Evolutionary conservation across 495 filamentous ascomycete species (phyloP), one percentile per base, ranked within the genome.

Genomic region (Geopyxis carbonaria): DNA sequence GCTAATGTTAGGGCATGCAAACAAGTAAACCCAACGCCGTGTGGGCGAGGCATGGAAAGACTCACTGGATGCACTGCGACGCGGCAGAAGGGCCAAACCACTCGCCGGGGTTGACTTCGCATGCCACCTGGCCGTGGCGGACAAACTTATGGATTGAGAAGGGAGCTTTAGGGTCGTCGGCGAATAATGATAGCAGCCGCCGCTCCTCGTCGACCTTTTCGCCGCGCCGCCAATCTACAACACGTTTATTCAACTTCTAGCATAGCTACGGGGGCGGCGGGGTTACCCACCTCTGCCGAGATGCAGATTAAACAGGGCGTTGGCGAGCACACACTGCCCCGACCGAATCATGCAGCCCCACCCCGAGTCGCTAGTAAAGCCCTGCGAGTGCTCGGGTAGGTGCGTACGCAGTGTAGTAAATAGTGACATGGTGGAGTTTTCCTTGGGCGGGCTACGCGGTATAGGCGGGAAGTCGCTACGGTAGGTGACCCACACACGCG

Each of bases 261-360:
- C 34, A 21, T 11, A 28, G 13, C 23, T 6, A 39, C 46, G 46
- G 46, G 18, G 16, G 27, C 27, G 7, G 31, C 11, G 32, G 34
- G 39, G 36, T 7, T 11, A 55, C 64, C 35, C 71, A 84, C 83
- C 80, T 68, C 89, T 74, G 4, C 89, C 89, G 22, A 93, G 62
- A 33, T 64, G 64, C 25, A 86, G 59, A 16, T 78, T 68, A 8
- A 67, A 55, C 39, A 95, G 61, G 3, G 87, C 68, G 56, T 95
- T 95, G 24, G 86, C 89, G 22, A 99, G 63, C 11, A 99, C 64
- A 48, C 82, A 81, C 61, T 99, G 91, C 8, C 89, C 91, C 0
- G 87, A 93, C 48, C 91, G 68, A 47, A 99, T 95, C 91, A 99
- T 99, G 53, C 91, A 99, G 0, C 91, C 91, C 85, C 91, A 99